Evolutionary conservation across 768 basidiomycete genomes (phyloP).

Genomic region (Rhodosporidiobolus odoratus): DNA sequence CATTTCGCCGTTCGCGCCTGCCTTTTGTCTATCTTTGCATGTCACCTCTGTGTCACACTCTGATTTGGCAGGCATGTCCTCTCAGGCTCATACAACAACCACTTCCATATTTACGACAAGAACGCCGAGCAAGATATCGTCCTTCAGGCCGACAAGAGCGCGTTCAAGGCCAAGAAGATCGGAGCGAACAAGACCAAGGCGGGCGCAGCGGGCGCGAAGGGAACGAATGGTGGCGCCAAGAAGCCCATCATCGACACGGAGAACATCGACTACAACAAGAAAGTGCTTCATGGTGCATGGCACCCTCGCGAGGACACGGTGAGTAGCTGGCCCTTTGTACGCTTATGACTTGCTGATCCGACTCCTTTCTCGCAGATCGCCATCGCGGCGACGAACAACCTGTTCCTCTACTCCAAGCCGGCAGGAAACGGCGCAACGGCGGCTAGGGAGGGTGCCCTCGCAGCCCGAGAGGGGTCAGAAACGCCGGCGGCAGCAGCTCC

Average conservation of each 20-base stretch:
- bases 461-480: neutral
- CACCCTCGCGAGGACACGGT: constrained; percentile 98
- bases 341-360: neutral
- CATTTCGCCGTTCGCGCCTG: no score
- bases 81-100: constrained; percentile 99
- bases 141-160: constrained; percentile 96
- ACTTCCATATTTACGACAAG: constrained; percentile 98
- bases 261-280: constrained; percentile 78
- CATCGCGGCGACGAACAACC: constrained; percentile 59
- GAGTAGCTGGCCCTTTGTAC: constrained; percentile 8
- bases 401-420: constrained; percentile 57
- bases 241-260: constrained; percentile 74
- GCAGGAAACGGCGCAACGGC: neutral
- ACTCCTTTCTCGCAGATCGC: constrained; percentile 33
- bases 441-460: neutral
- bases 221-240: constrained; percentile 52
- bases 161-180: constrained; percentile 99
- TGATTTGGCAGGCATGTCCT: constrained; percentile 68
- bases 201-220: constrained; percentile 50
- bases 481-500: neutral
- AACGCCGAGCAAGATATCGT: constrained; percentile 77
- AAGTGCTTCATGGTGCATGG: constrained; percentile 65
- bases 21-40: neutral
- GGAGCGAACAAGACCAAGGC: constrained; percentile 60
- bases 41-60: neutral